phyloP scores from a whole-genome alignment of 495 filamentous ascomycete species.

The Poronia punctata region DNA sequence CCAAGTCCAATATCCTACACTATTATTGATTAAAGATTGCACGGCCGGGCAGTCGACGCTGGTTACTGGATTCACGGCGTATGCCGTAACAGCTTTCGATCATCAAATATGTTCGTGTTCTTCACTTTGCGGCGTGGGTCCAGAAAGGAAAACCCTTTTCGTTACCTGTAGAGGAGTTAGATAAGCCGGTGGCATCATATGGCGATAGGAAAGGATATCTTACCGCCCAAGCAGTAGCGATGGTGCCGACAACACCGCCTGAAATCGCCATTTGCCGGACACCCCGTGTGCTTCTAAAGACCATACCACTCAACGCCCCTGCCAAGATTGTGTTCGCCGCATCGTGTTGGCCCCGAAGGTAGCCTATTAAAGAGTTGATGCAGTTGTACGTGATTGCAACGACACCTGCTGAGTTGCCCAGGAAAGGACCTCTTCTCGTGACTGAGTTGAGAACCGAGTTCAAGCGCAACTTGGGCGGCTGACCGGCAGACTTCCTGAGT shows the following conservation, averaged over 20 bases:
- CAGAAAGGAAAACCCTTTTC: slow-evolving; percentile 50
- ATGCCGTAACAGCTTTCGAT: slow-evolving; percentile 1
- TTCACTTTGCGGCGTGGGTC: slow-evolving; percentile 1
- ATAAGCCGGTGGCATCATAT: neutral
- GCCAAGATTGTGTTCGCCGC: slow-evolving; percentile 78
- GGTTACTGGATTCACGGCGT: neutral
- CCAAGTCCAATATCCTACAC: slow-evolving; percentile 23
- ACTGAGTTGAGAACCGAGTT: slow-evolving; percentile 92
- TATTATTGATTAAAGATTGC: slow-evolving; percentile 11
- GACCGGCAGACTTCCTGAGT: slow-evolving; percentile 60
- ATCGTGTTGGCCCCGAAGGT: slow-evolving; percentile 84
- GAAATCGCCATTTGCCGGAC: slow-evolving; percentile 88
- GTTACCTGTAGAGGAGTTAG: slow-evolving; percentile 40
- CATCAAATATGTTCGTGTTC: slow-evolving; percentile 15
- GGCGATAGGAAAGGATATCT: slow-evolving; percentile 28
- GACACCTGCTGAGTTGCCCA: slow-evolving; percentile 91
- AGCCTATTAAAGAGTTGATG: slow-evolving; percentile 85
- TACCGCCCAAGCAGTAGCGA: slow-evolving; percentile 87
- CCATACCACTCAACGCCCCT: slow-evolving; percentile 78
- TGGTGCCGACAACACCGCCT: slow-evolving; percentile 72
- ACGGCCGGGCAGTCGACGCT: neutral
- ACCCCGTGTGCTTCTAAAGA: slow-evolving; percentile 94
- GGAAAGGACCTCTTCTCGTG: slow-evolving; percentile 87
- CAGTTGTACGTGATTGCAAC: slow-evolving; percentile 93
- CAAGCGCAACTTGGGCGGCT: slow-evolving; percentile 81